Evolutionary conservation across 1,284 basidiomycete species (phyloP), one percentile per base, ranked within the genome.

Genomic region (Amylostereum chailletii): DNA sequence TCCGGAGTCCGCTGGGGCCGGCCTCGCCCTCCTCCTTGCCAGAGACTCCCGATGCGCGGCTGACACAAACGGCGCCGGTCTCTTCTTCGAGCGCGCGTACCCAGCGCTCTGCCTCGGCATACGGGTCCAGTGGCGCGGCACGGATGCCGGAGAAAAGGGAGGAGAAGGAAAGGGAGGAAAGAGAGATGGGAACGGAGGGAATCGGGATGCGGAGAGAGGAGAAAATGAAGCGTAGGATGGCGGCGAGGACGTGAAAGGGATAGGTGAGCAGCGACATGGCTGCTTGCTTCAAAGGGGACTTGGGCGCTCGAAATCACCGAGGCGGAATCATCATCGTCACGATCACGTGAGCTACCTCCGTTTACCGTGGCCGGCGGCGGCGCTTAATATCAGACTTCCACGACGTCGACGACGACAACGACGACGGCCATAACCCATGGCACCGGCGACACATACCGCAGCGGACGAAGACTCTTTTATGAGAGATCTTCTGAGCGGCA

Each of bases 81-180:
- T 88, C 83, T 53, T 90, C 87, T 62, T 91, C 88, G 3, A 91
- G 71, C 31, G 82, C 76, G 19, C 80, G 74, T 9, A 91, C 72
- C 84, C 86, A 90, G 32, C 81, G 72, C 52, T 87, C 86, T 0
- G 80, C 72, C 0, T 77, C 79, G 6, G 75, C 71, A 9, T 71
- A 69, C 9, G 71, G 68, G 50, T 71, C 71, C 1, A 61, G 60
- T 62, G 50, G 62, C 56, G 31, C 59, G 3, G 64, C 46, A 37
- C 67, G 58, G 60, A 48, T 38, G 9, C 64, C 51, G 53, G 66
- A 50, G 7, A 62, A 52, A 37, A 73, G 70, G 55, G 75, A 76
- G 52, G 74, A 70, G 71, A 81, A 61, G 61, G 65, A 48, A 65
- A 77, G 55, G n/a, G 50, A 55, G 7, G 61, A 61, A 45, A 65